Evolutionary conservation across 2,329 filamentous ascomycete genomes (phyloP).

Genomic region (Fusarium metavorans): DNA sequence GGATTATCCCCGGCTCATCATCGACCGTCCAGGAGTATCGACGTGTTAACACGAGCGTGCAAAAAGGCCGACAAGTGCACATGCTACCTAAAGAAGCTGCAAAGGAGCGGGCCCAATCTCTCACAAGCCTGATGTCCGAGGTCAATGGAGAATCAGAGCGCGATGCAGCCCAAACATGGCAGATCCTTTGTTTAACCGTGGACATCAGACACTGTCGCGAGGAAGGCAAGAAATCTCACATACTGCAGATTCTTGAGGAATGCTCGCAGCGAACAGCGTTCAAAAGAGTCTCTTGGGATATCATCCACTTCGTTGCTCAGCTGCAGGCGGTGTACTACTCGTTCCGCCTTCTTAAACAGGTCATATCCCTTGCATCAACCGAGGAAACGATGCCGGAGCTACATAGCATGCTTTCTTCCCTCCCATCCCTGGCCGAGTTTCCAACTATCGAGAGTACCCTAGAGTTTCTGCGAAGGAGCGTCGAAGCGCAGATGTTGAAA

Average conservation of each 20-base stretch:
- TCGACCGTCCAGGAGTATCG: constrained; percentile 52
- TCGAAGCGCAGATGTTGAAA: constrained; percentile 15
- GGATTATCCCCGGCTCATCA: constrained; percentile 21
- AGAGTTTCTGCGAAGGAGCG: constrained; percentile 31
- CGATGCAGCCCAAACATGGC: constrained; percentile 36
- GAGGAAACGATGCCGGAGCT: constrained; percentile 30
- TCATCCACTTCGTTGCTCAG: constrained; percentile 72
- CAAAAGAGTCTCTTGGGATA: constrained; percentile 60
- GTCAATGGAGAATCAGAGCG: constrained; percentile 5
- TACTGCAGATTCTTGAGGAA: constrained; percentile 39
- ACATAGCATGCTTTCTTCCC: constrained; percentile 29
- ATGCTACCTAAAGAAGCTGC: constrained; percentile 24
- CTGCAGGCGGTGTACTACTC: constrained; percentile 72
- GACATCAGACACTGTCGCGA: constrained; percentile 47
- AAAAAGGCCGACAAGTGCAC: constrained; percentile 45
- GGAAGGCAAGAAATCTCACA: constrained; percentile 45
- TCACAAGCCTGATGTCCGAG: constrained; percentile 37
- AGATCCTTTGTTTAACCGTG: constrained; percentile 43
- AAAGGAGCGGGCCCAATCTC: constrained; percentile 20
- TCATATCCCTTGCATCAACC: constrained; percentile 39
- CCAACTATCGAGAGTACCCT: constrained; percentile 38
- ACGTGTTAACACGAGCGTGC: constrained; percentile 47
- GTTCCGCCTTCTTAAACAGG: constrained; percentile 61
- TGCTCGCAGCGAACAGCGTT: not conserved
- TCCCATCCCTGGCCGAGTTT: constrained; percentile 44